Percentiles rank a stretch among this genome's conserved stretches.
These are phyloP conservation scores for Diutina pseudorugosa DNA, from an alignment of 1,139 yeast genomes.

Conservation along the genomic window DNA sequence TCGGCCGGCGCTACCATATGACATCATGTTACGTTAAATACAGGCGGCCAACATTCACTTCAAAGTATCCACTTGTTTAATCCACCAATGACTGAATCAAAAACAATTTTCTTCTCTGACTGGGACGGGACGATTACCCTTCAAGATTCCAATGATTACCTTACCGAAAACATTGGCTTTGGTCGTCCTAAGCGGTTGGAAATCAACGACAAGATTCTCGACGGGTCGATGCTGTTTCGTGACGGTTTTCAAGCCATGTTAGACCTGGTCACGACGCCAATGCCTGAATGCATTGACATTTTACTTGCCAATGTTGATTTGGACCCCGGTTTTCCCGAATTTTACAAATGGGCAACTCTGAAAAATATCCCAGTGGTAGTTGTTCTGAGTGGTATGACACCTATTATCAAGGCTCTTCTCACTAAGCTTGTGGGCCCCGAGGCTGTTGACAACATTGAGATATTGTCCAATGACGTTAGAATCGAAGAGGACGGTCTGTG, in stretches of 20 bases:
- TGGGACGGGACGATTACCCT: conserved; percentile 97
- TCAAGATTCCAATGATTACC: conserved; percentile 79
- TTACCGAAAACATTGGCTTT: conserved; percentile 83
- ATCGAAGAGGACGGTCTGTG: conserved; percentile 44
- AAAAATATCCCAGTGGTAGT: conserved; percentile 69
- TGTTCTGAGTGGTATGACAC: conserved; percentile 87
- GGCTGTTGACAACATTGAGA: conserved; percentile 61
- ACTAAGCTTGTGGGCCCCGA: conserved; percentile 64
- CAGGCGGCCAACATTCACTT: not conserved
- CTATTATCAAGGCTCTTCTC: conserved; percentile 71
- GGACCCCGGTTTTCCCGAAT: conserved; percentile 83
- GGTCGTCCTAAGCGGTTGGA: conserved; percentile 57
- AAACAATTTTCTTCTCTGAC: conserved; percentile 71
- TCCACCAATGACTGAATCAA: not conserved
- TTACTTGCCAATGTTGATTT: conserved; percentile 50
- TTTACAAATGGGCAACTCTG: conserved; percentile 66
- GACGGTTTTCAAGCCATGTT: conserved; percentile 82
- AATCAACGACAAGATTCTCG: conserved; percentile 62
- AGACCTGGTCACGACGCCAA: conserved; percentile 62
- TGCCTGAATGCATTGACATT: conserved; percentile 68
- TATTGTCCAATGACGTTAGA: conserved; percentile 69
- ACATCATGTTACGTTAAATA: not conserved
- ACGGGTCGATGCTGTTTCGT: conserved; percentile 58
- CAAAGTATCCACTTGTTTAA: not conserved
- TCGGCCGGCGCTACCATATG: not conserved